Evolutionary conservation across 495 filamentous ascomycete genomes (phyloP), one percentile per base, ranked within the genome.

Genomic region (Haplographium delicatum): DNA sequence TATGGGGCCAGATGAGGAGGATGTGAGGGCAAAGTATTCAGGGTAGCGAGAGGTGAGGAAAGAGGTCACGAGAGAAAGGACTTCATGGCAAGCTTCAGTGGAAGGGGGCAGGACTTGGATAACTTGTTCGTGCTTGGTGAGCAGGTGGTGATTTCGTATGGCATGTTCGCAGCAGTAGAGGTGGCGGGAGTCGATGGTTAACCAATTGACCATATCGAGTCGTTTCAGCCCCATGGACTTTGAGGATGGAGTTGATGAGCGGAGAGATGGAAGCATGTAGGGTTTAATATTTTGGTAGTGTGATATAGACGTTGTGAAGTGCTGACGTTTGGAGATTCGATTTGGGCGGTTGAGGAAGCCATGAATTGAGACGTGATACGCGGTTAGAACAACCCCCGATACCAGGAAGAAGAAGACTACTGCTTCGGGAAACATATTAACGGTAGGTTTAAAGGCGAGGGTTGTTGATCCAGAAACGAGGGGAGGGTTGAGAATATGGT

Each of bases 201-300:
- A 66, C 78, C 76, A 82, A 37, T 78, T 76, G 34, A 64, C 58
- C 15, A 57, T 50, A 34, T 78, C 75, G 24, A 80, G 60, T 51
- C 69, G 73, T 48, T 70, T 69, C 16, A 82, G 65, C 30, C 79
- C 77, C 77, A 80, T 79, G 56, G 73, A 72, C 45, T 78, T 67
- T n/a, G 48, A 35, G 11, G 42, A 42, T 2, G 55, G 38, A 3
- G 51, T 44, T 19, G 30, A 16, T 42, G 50, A 13, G 23, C 24
- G 15, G 23, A 62, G 35, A 3, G 55, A 18, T n/a, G 59, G 59
- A 7, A 58, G 50, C 9, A 43, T 30, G 27, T 57, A 61, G 18
- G 50, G 54, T 15, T 52, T 50, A 42, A 55, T 19, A 39, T 44
- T 27, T 34, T 53, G 44, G n/a, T 4, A 44, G 19, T 4, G 23